Percentiles rank a stretch among this genome's conserved stretches.
Evolutionary conservation across 2,329 filamentous ascomycete genomes (phyloP).

Genomic region (Fusarium bulbicola): DNA sequence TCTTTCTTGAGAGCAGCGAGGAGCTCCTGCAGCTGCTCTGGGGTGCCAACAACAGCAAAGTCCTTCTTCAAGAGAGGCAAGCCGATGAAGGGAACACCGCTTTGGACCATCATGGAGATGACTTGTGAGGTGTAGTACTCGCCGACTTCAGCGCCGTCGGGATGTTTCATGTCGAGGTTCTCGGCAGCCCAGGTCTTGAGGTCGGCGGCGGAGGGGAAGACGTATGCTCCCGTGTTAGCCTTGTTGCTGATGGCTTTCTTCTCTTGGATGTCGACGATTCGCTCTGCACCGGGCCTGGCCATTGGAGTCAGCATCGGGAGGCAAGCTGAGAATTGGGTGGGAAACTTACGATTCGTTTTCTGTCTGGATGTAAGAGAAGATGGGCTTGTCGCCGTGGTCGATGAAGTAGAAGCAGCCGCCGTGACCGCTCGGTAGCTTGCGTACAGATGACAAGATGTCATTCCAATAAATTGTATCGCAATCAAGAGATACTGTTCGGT

Average conservation of each 20-base stretch:
- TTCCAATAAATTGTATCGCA: not conserved
- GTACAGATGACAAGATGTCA: not conserved
- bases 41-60: not conserved
- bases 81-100: not conserved
- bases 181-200: not conserved
- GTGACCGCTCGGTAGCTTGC: not conserved
- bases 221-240: not conserved
- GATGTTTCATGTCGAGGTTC: not conserved
- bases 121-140: not conserved
- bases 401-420: not conserved
- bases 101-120: not conserved
- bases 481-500: not conserved
- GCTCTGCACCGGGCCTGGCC: accelerated
- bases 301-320: accelerated
- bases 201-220: not conserved
- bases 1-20: not conserved
- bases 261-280: not conserved
- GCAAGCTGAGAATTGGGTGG: accelerated
- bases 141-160: not conserved
- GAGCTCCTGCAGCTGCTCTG: not conserved
- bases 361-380: not conserved
- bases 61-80: not conserved
- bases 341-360: not conserved
- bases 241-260: not conserved
- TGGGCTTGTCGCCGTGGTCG: not conserved